A percentile compares a stretch with the other conserved stretches of the same genome.
Evolutionary conservation across 805 yeast species (phyloP).

Genomic region (Naumovozyma castellii): DNA sequence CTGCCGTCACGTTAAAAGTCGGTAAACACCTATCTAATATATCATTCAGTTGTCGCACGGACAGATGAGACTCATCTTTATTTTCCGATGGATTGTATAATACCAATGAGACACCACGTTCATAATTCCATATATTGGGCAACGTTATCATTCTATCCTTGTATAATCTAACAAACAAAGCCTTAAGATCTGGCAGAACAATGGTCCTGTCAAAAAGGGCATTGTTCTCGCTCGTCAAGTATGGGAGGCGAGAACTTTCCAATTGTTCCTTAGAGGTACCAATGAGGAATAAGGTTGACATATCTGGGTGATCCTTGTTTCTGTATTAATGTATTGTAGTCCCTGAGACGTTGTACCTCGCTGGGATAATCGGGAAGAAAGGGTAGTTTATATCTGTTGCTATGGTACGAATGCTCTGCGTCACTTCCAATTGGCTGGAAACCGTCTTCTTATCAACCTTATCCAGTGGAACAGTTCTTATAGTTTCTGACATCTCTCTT

Average conservation of each 20-base stretch:
- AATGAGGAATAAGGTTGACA: slow-evolving; percentile 6
- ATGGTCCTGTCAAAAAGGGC: slow-evolving; percentile 8
- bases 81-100: slow-evolving; percentile 6
- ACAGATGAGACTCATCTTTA: not conserved
- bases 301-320: too few species aligned
- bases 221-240: not conserved
- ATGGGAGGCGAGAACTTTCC: not conserved
- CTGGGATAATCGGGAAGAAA: too few species aligned
- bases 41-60: slow-evolving; percentile 11
- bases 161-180: slow-evolving; percentile 15
- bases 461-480: not conserved
- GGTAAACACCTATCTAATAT: slow-evolving; percentile 17
- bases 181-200: slow-evolving; percentile 6
- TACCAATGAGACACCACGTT: slow-evolving; percentile 20
- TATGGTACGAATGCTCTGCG: too few species aligned
- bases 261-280: slow-evolving; percentile 1
- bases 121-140: slow-evolving; percentile 15
- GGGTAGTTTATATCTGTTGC: too few species aligned
- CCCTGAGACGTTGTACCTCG: too few species aligned
- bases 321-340: too few species aligned
- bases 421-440: too few species aligned
- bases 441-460: too few species aligned
- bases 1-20: slow-evolving; percentile 18
- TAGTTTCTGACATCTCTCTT: not conserved
- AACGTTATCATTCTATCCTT: slow-evolving; percentile 13